Conservation (phyloP, 441 rosid genomes). For the Dalechampia spathulata region DNA sequence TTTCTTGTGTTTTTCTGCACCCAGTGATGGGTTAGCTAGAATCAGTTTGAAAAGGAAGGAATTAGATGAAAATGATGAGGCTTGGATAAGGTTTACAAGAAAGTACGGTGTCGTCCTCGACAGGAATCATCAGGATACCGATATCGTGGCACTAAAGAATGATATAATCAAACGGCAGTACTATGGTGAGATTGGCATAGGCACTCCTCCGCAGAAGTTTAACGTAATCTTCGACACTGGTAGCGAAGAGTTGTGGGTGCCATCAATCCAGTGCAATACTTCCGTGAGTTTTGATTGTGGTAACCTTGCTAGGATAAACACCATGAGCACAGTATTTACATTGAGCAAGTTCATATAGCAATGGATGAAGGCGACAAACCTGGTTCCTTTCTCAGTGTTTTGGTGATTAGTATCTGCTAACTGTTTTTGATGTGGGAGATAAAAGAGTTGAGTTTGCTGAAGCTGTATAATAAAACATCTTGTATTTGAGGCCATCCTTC, state of each 20-base stretch:
- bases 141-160: constrained; percentile 57
- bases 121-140: constrained; percentile 40
- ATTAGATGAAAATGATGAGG: constrained; percentile 37
- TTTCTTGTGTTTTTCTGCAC: constrained; percentile 27
- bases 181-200: constrained; percentile 68
- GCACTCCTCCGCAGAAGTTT: constrained; percentile 73
- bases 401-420: too few species aligned
- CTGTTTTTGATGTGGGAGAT: constrained; percentile 30
- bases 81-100: constrained; percentile 33
- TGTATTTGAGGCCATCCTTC: too few species aligned
- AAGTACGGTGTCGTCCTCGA: constrained; percentile 26
- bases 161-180: too few species aligned
- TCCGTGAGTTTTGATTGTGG: constrained; percentile 57
- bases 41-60: constrained; percentile 60
- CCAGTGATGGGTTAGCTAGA: constrained; percentile 41
- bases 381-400: too few species aligned
- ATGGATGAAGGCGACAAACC: too few species aligned
- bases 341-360: too few species aligned
- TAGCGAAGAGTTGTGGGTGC: constrained; percentile 83
- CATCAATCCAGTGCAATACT: constrained; percentile 58
- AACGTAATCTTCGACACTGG: constrained; percentile 84
- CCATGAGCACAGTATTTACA: too few species aligned
- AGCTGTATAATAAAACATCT: too few species aligned
- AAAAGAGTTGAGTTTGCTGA: too few species aligned
- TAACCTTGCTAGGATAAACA: too few species aligned